phyloP scores from a whole-genome alignment of 1,284 basidiomycete genomes.

The Trichosporon ovoides region DNA sequence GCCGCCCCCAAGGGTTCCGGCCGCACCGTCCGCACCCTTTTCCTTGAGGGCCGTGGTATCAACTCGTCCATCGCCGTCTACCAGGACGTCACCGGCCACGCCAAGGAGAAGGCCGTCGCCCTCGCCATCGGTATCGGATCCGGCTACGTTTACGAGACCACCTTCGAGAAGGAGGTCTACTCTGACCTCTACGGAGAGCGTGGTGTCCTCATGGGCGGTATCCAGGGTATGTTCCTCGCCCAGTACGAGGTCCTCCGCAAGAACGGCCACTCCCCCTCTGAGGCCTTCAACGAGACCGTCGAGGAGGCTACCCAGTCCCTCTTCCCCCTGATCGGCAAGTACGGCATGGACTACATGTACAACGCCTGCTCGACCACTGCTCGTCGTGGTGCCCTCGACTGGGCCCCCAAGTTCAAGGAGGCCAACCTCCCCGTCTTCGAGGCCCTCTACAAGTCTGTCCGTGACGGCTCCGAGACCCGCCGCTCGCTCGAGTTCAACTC shows the following conservation, averaged over 20 bases:
- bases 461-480: conserved; percentile 92
- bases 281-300: conserved; percentile 98
- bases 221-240: conserved; percentile 98
- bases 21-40: conserved; percentile 96
- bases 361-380: conserved; percentile 98
- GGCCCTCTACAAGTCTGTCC: conserved; percentile 85
- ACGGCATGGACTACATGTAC: conserved; percentile 99
- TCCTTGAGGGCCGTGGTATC: conserved; percentile 91
- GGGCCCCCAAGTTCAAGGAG: conserved; percentile 93
- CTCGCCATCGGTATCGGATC: conserved; percentile 92
- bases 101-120: conserved; percentile 94
- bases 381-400: conserved; percentile 96
- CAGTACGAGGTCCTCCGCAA: conserved; percentile 97
- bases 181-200: conserved; percentile 99
- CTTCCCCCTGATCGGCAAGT: conserved; percentile 91
- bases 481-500: conserved; percentile 96
- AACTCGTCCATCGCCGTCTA: conserved; percentile 53
- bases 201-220: conserved; percentile 99
- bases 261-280: conserved; percentile 95
- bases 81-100: conserved; percentile 91
- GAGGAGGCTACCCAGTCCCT: conserved; percentile 99
- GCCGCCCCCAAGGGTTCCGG: conserved; percentile 99
- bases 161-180: conserved; percentile 99
- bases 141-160: conserved; percentile 80
- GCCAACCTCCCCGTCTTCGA: conserved; percentile 92